These are phyloP conservation scores for Rhodomyrtus tomentosa DNA, from an alignment of 345 rosid genomes.

Conservation along the genomic window DNA sequence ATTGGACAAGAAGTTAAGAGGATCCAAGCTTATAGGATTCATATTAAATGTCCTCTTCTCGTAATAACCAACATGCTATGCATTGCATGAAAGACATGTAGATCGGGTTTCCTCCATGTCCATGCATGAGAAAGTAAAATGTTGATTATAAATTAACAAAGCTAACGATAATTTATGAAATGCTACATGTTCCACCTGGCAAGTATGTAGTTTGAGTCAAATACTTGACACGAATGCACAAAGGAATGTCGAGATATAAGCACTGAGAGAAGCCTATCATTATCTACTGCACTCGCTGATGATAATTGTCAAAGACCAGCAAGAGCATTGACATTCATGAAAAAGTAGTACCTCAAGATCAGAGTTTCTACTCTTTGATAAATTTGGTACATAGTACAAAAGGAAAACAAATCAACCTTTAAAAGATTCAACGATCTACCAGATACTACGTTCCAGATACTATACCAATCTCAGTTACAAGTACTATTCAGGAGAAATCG, in stretches of 20 bases:
- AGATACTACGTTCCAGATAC: neutral
- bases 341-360: neutral
- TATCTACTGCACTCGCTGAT: neutral
- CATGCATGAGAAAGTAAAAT: no score
- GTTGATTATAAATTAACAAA: no score
- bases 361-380: neutral
- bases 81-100: no score
- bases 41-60: no score
- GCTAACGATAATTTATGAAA: no score
- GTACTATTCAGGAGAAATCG: neutral
- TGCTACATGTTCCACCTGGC: neutral
- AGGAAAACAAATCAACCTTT: neutral
- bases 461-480: neutral
- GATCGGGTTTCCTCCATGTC: no score
- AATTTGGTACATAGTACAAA: neutral
- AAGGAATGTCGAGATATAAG: no score
- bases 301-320: neutral
- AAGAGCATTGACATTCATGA: neutral
- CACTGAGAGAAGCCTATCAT: neutral
- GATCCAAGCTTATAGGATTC: no score
- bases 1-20: no score
- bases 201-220: neutral
- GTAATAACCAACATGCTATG: no score
- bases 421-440: neutral
- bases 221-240: no score